A percentile compares a stretch with the other conserved stretches of the same genome.
phyloP scores from a whole-genome alignment of 805 yeast species.

The Metschnikowia similis region DNA sequence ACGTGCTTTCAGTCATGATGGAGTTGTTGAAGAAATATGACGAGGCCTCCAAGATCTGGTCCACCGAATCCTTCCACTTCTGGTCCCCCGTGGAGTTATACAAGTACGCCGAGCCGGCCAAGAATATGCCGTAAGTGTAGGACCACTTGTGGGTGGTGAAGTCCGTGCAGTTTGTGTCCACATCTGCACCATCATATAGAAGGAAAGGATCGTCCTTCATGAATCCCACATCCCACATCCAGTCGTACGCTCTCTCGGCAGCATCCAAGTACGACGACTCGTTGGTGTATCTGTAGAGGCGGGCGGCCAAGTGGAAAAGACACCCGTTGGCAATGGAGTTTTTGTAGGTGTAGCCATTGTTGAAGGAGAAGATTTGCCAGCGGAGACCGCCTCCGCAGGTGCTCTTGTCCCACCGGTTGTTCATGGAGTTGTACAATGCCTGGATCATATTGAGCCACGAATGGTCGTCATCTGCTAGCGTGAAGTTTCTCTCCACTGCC shows the following conservation, averaged over 20 bases:
- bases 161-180: slow-evolving; percentile 43
- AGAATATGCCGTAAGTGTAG: slow-evolving; percentile 63
- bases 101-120: slow-evolving; percentile 68
- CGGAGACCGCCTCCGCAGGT: slow-evolving; percentile 42
- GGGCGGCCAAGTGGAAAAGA: slow-evolving; percentile 41
- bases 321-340: slow-evolving; percentile 44
- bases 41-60: slow-evolving; percentile 35
- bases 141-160: slow-evolving; percentile 56
- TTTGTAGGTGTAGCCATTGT: slow-evolving; percentile 43
- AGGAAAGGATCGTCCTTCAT: slow-evolving; percentile 21
- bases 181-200: slow-evolving; percentile 55
- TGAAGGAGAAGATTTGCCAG: slow-evolving; percentile 49
- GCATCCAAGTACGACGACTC: slow-evolving; percentile 37
- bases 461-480: slow-evolving; percentile 26
- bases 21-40: slow-evolving; percentile 35
- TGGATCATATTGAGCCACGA: slow-evolving; percentile 40
- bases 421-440: slow-evolving; percentile 43
- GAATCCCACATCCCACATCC: slow-evolving; percentile 35
- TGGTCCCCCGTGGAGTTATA: slow-evolving; percentile 54
- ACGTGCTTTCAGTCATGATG: slow-evolving; percentile 59
- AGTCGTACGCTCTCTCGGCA: slow-evolving; percentile 42
- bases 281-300: slow-evolving; percentile 40
- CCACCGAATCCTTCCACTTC: slow-evolving; percentile 39
- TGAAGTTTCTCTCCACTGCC: slow-evolving; percentile 43
- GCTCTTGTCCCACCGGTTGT: slow-evolving; percentile 39